Conservation (phyloP, 192 early-diverging fungal genomes). For the Chytriomyces sp. region DNA sequence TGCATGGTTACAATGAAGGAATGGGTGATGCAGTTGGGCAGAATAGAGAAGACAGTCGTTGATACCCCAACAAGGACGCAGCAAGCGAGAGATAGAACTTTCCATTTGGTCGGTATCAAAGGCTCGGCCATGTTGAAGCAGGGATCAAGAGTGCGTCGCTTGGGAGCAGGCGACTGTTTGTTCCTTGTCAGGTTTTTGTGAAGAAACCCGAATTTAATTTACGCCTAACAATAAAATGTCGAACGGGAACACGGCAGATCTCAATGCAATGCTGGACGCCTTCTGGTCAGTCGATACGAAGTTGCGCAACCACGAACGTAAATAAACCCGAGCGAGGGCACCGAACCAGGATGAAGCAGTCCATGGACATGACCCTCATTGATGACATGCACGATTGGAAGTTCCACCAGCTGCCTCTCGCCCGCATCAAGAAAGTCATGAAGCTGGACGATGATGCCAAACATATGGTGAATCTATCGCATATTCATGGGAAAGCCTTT, state of each 20-base stretch:
- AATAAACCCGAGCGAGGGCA: too few relatives aligned
- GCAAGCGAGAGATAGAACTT: constrained; percentile 19
- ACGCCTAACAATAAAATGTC: not conserved
- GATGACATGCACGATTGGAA: constrained; percentile 84
- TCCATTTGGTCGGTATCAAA: not conserved
- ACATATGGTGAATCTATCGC: constrained; percentile 53
- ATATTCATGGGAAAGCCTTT: not conserved
- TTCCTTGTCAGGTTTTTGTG: not conserved
- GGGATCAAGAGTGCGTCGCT: too few relatives aligned
- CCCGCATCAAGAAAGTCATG: constrained; percentile 98
- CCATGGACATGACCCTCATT: constrained; percentile 41
- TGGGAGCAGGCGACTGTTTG: too few relatives aligned
- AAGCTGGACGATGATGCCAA: constrained; percentile 96
- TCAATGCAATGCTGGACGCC: not conserved
- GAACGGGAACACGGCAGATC: not conserved
- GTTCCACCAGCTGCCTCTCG: constrained; percentile 86
- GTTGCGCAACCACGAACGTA: not conserved
- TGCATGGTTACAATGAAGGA: too few relatives aligned
- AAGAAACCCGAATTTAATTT: not conserved
- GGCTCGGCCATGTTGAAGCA: too few relatives aligned
- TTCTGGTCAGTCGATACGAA: not conserved
- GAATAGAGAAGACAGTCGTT: too few relatives aligned
- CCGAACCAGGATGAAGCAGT: constrained; percentile 13
- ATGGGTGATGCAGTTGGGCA: too few relatives aligned
- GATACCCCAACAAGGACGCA: constrained; percentile 1